phyloP scores from a whole-genome alignment of 495 filamentous ascomycete species.

The Hyaloscypha hepaticicola region DNA sequence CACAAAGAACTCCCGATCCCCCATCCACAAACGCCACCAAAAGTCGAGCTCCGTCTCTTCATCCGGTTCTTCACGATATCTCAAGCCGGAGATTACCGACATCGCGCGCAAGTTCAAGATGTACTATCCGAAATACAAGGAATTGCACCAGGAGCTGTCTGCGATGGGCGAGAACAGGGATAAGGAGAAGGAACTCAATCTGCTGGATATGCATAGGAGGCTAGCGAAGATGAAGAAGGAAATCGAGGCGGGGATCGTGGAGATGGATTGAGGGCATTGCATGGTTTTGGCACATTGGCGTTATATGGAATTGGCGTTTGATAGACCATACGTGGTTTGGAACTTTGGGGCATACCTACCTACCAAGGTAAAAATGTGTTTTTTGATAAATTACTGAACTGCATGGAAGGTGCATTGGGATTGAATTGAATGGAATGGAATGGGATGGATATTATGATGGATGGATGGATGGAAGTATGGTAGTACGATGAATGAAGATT shows the following conservation, averaged over 20 bases:
- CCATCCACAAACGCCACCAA: slow-evolving; percentile 34
- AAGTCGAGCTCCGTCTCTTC: slow-evolving; percentile 31
- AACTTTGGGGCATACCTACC: not conserved
- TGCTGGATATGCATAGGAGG: slow-evolving; percentile 60
- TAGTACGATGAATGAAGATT: slow-evolving; percentile 6
- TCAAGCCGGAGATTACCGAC: slow-evolving; percentile 26
- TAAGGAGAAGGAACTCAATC: slow-evolving; percentile 55
- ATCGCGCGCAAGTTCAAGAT: slow-evolving; percentile 32
- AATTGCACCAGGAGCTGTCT: slow-evolving; percentile 58
- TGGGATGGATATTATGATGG: not conserved
- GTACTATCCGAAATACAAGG: slow-evolving; percentile 60
- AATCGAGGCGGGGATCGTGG: slow-evolving; percentile 41
- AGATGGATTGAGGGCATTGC: not conserved
- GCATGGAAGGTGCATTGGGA: not conserved
- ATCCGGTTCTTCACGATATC: slow-evolving; percentile 28
- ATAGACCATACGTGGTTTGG: not conserved
- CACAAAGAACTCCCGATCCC: slow-evolving; percentile 22
- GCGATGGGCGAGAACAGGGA: slow-evolving; percentile 48
- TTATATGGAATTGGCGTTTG: not conserved
- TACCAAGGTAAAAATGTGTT: not conserved
- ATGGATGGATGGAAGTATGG: slow-evolving; percentile 1
- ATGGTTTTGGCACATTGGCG: not conserved
- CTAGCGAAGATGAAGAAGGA: slow-evolving; percentile 64
- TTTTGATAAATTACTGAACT: not conserved
- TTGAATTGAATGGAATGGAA: not conserved